Conservation (phyloP, 148 eudicot genomes). For the Agrostemma githago region DNA sequence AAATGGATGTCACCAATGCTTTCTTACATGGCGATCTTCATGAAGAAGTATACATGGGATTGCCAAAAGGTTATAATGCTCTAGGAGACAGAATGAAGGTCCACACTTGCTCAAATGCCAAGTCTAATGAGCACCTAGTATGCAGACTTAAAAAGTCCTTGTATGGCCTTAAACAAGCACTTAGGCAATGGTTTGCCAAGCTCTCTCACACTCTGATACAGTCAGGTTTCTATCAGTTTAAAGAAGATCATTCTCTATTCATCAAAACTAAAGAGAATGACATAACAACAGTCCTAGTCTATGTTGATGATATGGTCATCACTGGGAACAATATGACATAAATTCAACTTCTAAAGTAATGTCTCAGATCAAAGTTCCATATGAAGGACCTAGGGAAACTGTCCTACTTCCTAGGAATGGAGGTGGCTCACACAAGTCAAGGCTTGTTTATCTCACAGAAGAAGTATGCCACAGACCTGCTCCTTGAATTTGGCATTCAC, state of each 20-base stretch:
- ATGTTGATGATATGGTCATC: background rate
- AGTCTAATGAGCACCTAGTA: background rate
- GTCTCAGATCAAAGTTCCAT: background rate
- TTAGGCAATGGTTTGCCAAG: background rate
- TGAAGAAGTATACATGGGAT: background rate
- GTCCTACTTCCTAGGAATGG: background rate
- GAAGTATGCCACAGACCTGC: background rate
- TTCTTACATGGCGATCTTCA: background rate
- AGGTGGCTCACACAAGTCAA: background rate
- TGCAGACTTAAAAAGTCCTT: background rate
- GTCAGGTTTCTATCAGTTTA: background rate
- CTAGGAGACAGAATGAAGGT: too few species aligned
- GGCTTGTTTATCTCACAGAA: background rate
- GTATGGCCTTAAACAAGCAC: background rate
- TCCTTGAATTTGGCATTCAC: background rate
- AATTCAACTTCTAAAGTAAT: background rate
- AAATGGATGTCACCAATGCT: background rate
- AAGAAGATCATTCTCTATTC: background rate
- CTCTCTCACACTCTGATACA: fast-evolving
- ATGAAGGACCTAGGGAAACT: background rate
- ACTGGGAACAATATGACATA: background rate
- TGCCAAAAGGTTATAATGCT: background rate
- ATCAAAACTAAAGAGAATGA: background rate
- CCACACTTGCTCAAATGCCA: too few species aligned
- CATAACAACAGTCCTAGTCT: background rate